A percentile compares a stretch with the other conserved stretches of the same genome.
Conservation (phyloP, 305 asterid genomes). For the Coffea humblotiana region DNA sequence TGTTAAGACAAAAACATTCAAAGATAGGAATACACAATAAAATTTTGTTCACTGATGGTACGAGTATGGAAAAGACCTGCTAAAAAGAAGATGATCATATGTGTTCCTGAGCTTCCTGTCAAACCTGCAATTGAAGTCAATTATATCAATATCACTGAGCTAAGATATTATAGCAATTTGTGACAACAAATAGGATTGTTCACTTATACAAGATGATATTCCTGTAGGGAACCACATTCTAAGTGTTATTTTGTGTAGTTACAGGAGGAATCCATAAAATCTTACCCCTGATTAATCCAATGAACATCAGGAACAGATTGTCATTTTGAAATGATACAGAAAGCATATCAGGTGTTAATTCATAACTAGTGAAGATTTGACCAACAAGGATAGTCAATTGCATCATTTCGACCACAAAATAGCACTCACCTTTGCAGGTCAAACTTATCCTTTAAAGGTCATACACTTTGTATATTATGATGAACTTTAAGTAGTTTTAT, state of each 20-base stretch:
- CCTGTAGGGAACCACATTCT: background rate
- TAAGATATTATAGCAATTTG: background rate
- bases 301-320: background rate
- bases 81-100: constrained; percentile 90
- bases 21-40: background rate
- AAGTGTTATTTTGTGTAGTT: background rate
- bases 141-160: background rate
- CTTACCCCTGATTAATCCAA: background rate
- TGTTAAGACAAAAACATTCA: background rate
- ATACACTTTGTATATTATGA: background rate
- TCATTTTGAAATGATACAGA: background rate
- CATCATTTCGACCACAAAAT: background rate
- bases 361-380: background rate
- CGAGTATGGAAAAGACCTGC: constrained; percentile 57
- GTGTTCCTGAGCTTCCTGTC: constrained; percentile 91
- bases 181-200: too few species aligned
- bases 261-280: background rate
- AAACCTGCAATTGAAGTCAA: constrained; percentile 61
- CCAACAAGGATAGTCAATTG: background rate
- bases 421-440: background rate
- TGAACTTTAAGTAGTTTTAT: background rate
- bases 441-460: too few species aligned
- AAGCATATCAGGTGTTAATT: background rate
- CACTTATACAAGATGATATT: background rate
- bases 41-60: background rate